Conservation (phyloP, 2,329 filamentous ascomycete species). For the Sporothrix brunneoviolacea region DNA sequence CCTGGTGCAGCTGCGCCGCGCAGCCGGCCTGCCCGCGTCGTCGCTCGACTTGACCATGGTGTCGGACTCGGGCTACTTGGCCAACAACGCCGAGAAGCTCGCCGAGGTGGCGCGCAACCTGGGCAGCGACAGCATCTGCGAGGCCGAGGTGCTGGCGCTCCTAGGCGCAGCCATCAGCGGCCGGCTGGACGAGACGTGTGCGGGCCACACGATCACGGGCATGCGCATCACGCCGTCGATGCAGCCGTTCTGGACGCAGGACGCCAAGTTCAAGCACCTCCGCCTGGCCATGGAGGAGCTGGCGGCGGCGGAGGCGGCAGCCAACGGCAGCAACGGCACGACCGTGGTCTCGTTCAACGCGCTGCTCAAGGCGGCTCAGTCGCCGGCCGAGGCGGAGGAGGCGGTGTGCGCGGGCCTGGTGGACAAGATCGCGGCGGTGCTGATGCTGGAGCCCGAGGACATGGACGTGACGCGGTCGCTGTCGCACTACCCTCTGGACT, state of each 20-base stretch:
- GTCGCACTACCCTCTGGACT: constrained; percentile 40
- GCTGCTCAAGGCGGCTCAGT: constrained; percentile 34
- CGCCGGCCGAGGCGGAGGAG: constrained; percentile 37
- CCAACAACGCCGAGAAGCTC: constrained; percentile 40
- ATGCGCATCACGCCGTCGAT: constrained; percentile 39
- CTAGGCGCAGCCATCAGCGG: constrained; percentile 18
- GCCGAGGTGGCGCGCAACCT: constrained; percentile 28
- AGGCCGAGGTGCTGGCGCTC: constrained; percentile 18
- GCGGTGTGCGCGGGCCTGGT: constrained; percentile 39
- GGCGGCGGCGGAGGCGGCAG: constrained; percentile 23
- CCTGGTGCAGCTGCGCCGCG: constrained; percentile 31
- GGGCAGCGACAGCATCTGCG: constrained; percentile 18
- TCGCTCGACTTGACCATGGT: constrained; percentile 49
- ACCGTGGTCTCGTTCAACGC: constrained; percentile 36
- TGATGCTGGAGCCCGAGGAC: constrained; percentile 43
- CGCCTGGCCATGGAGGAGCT: constrained; percentile 32
- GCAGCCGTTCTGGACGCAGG: constrained; percentile 45
- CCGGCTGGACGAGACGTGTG: constrained; percentile 18
- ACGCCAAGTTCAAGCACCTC: constrained; percentile 47
- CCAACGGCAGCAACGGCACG: constrained; percentile 21
- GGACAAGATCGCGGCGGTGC: constrained; percentile 40
- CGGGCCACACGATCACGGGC: constrained; percentile 46
- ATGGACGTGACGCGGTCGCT: constrained; percentile 38
- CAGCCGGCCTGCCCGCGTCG: constrained; percentile 28
- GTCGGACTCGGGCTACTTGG: constrained; percentile 43